Base-by-base conservation (phyloP, 768 basidiomycete genomes). In the Agrocybe pediades region DNA sequence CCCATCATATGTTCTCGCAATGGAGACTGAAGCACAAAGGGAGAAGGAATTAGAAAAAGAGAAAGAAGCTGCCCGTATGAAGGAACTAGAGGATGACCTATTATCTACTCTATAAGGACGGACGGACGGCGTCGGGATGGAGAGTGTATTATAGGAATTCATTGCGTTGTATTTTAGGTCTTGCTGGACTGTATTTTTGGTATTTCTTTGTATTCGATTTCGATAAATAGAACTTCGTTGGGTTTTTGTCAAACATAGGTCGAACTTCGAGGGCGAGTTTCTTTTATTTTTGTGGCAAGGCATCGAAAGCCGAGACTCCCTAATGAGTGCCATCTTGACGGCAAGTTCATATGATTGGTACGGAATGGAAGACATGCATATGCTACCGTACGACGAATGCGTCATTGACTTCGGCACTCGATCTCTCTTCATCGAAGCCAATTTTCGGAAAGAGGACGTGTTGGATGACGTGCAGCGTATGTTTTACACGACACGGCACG, bases 1-100 rank as follows among this genome's bases (percentile, higher is more conserved):
- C 23, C 89, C 90, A 4, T 83, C 84, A 0, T 91, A 92, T 62
- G 78, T 86, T 2, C 70, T 81, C 29, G 74, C 81, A 39, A 76
- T 87, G 23, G 87, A 90, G 67, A 82, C 76, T 15, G 88, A 88
- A 63, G 83, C 82, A 5, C 80, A 81, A 27, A 55, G 59, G 36
- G 80, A 79, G 65, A 78, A 76, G 55, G 65, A 67, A 46, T 70
- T 76, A 19, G 76, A 77, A 56, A 79, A 77, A 55, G 75, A 76
- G 61, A 76, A 78, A 51, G 71, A 77, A 46, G 80, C 78, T 56
- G 68, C 74, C 50, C 74, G 75, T 57, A 79, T 76, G 69, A 84
- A 74, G 57, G 85, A 88, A 66, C 74, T 87, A 6, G 87, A 89
- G 47, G 87, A 88, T 58, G 85, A 80, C 24, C 29, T 55, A 41